Conservation (phyloP, 257 asterid species). For the Knoxia roxburghii region DNA sequence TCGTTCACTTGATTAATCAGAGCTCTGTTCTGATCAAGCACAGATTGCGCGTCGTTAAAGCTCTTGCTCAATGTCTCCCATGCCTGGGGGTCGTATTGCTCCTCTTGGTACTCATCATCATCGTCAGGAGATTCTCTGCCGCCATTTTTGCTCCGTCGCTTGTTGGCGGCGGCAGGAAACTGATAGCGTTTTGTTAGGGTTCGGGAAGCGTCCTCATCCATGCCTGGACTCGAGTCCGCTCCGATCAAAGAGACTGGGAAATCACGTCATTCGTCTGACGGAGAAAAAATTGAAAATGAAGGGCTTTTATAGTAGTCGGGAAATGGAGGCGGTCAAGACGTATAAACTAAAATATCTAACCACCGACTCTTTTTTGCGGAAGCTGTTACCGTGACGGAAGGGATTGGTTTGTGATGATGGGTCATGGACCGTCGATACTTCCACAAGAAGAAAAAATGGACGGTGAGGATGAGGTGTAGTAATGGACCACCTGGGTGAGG, state of each 20-base stretch:
- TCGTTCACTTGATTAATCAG: conserved; percentile 65
- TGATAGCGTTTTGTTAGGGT: conserved; percentile 10
- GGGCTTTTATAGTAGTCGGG: too few relatives aligned
- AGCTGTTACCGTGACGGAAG: background rate
- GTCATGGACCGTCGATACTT: background rate
- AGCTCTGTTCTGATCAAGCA: conserved; percentile 54
- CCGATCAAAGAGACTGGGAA: background rate
- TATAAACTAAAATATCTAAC: background rate
- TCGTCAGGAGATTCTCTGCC: conserved; percentile 1
- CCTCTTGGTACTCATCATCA: conserved; percentile 26
- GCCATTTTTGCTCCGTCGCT: conserved; percentile 15
- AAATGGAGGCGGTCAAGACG: background rate
- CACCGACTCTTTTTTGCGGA: background rate
- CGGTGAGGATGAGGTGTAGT: background rate
- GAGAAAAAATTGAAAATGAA: background rate
- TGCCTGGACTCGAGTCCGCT: conserved; percentile 9
- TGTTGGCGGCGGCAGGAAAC: conserved; percentile 12
- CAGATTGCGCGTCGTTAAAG: conserved; percentile 50
- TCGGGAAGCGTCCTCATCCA: conserved; percentile 37
- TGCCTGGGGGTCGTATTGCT: conserved; percentile 32
- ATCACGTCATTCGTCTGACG: background rate
- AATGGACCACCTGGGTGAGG: background rate
- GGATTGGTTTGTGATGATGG: background rate
- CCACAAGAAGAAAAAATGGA: background rate
- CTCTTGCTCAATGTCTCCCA: conserved; percentile 51